Evolutionary conservation across 768 basidiomycete genomes (phyloP).

Genomic region (Tricholoma hemisulphureum): DNA sequence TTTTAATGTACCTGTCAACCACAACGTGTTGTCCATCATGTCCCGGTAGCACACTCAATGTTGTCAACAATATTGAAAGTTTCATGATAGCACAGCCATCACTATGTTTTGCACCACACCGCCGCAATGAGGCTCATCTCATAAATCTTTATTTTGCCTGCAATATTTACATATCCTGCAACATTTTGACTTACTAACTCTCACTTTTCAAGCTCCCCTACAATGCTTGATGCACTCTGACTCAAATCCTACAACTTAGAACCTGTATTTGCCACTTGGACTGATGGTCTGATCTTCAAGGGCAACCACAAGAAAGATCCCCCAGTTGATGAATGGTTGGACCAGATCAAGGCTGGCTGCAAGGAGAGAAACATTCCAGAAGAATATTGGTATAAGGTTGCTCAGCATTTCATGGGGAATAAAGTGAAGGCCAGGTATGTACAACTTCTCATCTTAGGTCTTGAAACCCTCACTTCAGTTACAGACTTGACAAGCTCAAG

Average conservation of each 20-base stretch:
- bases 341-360: slow-evolving; percentile 71
- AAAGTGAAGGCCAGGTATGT: slow-evolving; percentile 58
- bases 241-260: slow-evolving; percentile 75
- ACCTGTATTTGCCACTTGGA: slow-evolving; percentile 65
- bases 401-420: slow-evolving; percentile 70
- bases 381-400: slow-evolving; percentile 82
- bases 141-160: slow-evolving; percentile 10
- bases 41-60: slow-evolving; percentile 2
- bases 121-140: slow-evolving; percentile 18
- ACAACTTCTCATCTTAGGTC: neutral
- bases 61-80: neutral
- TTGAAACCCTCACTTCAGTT: neutral
- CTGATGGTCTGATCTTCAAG: slow-evolving; percentile 60
- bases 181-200: slow-evolving; percentile 3
- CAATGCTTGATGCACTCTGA: slow-evolving; percentile 75
- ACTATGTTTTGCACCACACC: slow-evolving; percentile 10
- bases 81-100: slow-evolving; percentile 1
- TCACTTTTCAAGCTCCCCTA: slow-evolving; percentile 7
- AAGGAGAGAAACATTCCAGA: slow-evolving; percentile 67
- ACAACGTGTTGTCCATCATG: slow-evolving; percentile 18
- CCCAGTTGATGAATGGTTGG: slow-evolving; percentile 71
- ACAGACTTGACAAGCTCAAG: slow-evolving; percentile 65
- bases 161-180: neutral
- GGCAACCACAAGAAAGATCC: slow-evolving; percentile 70
- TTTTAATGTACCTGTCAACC: slow-evolving; percentile 8